Evolutionary conservation across 2,329 filamentous ascomycete genomes (phyloP).

Genomic region (Colletotrichum eremochloae): DNA sequence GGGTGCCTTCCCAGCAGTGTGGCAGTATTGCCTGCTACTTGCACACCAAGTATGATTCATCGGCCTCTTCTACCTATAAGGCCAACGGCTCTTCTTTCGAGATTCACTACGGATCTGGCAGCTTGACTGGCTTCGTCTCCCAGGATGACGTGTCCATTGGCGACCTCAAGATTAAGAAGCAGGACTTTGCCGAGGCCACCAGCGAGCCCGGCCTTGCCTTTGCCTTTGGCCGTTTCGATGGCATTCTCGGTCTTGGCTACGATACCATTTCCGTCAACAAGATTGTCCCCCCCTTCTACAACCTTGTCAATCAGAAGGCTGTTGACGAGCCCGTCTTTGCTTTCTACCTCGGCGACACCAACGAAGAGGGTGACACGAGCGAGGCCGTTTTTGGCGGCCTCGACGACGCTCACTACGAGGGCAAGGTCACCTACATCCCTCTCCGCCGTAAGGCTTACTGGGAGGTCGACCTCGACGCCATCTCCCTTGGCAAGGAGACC

Average conservation of each 20-base stretch:
- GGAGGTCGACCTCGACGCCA: slow-evolving; percentile 96
- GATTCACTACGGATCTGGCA: slow-evolving; percentile 96
- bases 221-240: slow-evolving; percentile 97
- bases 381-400: slow-evolving; percentile 92
- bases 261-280: slow-evolving; percentile 97
- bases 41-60: slow-evolving; percentile 96
- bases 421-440: slow-evolving; percentile 92
- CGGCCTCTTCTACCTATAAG: slow-evolving; percentile 89
- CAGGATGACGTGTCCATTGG: slow-evolving; percentile 89
- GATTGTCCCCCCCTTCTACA: slow-evolving; percentile 96
- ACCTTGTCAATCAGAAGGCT: slow-evolving; percentile 90
- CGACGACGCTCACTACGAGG: slow-evolving; percentile 83
- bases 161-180: slow-evolving; percentile 87
- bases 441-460: slow-evolving; percentile 99
- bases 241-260: slow-evolving; percentile 94
- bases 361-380: slow-evolving; percentile 77
- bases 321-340: slow-evolving; percentile 94
- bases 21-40: slow-evolving; percentile 98
- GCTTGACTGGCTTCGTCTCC: slow-evolving; percentile 93
- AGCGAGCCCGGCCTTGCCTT: slow-evolving; percentile 96
- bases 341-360: slow-evolving; percentile 90
- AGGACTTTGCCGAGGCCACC: slow-evolving; percentile 97
- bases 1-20: slow-evolving; percentile 93
- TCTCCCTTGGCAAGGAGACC: slow-evolving; percentile 86
- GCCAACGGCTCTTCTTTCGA: slow-evolving; percentile 92